Evolutionary conservation across 2,329 filamentous ascomycete genomes (phyloP).

Genomic region (Neopestalotiopsis rosae): DNA sequence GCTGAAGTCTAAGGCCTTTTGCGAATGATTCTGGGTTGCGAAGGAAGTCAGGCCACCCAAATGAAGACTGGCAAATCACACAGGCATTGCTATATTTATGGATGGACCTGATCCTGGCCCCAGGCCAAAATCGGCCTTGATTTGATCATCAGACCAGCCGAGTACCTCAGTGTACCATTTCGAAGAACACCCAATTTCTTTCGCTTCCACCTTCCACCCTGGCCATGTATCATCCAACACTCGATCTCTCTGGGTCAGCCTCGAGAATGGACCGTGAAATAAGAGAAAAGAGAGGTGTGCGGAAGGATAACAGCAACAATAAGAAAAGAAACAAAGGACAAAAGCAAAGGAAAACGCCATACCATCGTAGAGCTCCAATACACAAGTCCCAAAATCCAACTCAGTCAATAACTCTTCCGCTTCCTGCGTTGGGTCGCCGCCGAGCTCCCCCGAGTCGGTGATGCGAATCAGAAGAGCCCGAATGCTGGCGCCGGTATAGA

Average conservation of each 20-base stretch:
- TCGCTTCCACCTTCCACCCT: background rate
- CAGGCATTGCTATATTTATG: background rate
- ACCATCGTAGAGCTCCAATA: conserved; percentile 8
- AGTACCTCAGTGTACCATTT: conserved; percentile 8
- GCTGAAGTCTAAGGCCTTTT: no score
- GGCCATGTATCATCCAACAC: background rate
- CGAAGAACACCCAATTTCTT: conserved; percentile 7
- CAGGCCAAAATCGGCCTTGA: conserved; percentile 14
- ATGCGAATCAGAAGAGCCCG: conserved; percentile 14
- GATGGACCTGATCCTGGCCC: background rate
- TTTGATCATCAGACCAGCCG: conserved; percentile 13
- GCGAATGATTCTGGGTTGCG: no score
- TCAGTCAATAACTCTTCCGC: background rate
- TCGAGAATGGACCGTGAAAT: background rate
- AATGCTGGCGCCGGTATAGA: conserved; percentile 8
- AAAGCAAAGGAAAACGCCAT: background rate
- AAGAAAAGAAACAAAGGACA: background rate
- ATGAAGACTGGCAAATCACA: no score
- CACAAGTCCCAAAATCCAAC: conserved; percentile 7
- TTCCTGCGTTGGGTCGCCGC: background rate
- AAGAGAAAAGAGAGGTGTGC: background rate
- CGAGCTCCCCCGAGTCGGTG: conserved; percentile 3
- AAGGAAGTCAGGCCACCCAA: no score
- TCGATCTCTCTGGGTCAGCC: background rate
- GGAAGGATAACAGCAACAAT: no score